Conservation (phyloP, 768 basidiomycete genomes). For the Lepiota venenata region DNA sequence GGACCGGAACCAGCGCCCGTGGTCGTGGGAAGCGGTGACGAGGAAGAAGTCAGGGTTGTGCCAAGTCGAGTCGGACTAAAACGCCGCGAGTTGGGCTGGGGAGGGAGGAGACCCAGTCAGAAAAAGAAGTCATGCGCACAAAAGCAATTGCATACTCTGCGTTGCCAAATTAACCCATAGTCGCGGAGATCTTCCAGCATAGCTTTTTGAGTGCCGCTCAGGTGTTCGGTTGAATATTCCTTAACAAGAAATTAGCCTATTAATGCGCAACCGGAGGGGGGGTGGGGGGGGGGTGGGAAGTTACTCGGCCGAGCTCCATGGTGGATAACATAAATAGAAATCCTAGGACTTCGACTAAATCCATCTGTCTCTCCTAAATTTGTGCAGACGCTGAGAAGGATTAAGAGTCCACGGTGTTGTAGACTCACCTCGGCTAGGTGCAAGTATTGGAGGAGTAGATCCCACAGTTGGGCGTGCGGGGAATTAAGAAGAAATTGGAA, state of each 20-base stretch:
- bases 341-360: constrained; percentile 88
- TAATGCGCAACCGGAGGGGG: constrained; percentile 12
- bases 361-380: constrained; percentile 81
- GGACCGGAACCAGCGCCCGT: constrained; percentile 54
- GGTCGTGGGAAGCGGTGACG: constrained; percentile 71
- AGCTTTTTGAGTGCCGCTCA: constrained; percentile 76
- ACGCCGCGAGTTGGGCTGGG: constrained; percentile 70
- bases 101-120: constrained; percentile 22
- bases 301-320: constrained; percentile 88
- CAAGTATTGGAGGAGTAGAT: constrained; percentile 86
- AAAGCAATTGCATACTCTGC: constrained; percentile 48
- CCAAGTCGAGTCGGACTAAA: constrained; percentile 95
- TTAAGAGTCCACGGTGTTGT: constrained; percentile 13
- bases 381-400: constrained; percentile 16
- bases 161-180: constrained; percentile 92
- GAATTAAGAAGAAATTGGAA: constrained; percentile 97
- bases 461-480: constrained; percentile 95
- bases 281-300: too few relatives aligned
- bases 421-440: constrained; percentile 72
- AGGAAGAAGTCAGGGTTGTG: constrained; percentile 90
- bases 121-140: constrained; percentile 17
- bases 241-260: constrained; percentile 27
- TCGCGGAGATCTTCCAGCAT: constrained; percentile 92
- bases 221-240: constrained; percentile 86
- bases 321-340: constrained; percentile 97